Conservation (phyloP, 352 stramenopile species). For the Halophytophthora batemanensis region DNA sequence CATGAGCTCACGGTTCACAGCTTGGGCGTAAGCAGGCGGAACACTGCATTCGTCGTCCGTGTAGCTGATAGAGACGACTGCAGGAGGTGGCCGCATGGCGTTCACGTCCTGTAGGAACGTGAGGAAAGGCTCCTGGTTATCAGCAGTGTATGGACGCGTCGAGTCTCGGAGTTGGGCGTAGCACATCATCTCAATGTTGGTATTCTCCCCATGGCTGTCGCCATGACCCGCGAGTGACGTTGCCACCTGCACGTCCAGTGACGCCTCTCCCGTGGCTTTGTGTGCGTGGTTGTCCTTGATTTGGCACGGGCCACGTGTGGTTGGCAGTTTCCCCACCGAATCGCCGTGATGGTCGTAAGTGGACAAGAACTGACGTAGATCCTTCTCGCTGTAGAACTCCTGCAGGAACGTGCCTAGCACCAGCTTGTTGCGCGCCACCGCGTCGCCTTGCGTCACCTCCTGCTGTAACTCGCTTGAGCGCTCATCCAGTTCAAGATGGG, state of each 20-base stretch:
- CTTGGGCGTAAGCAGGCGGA: constrained; percentile 43
- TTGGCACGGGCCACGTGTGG: constrained; percentile 40
- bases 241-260: constrained; percentile 65
- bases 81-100: constrained; percentile 49
- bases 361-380: constrained; percentile 45
- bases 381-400: constrained; percentile 61
- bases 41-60: constrained; percentile 79
- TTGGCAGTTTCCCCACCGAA: constrained; percentile 13
- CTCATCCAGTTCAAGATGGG: constrained; percentile 5
- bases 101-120: constrained; percentile 72
- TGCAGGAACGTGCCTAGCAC: constrained; percentile 70
- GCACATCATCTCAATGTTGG: constrained; percentile 54
- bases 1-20: constrained; percentile 72
- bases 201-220: constrained; percentile 10
- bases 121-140: constrained; percentile 82
- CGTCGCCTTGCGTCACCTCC: constrained; percentile 3
- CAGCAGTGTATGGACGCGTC: constrained; percentile 38
- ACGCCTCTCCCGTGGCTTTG: constrained; percentile 56
- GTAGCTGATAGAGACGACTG: constrained; percentile 80
- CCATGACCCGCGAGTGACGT: constrained; percentile 42
- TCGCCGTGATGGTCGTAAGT: constrained; percentile 14
- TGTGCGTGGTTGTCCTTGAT: constrained; percentile 6
- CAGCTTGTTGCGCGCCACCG: constrained; percentile 40
- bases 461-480: constrained; percentile 7
- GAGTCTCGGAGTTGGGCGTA: constrained; percentile 54